Base-by-base conservation (phyloP, 768 basidiomycete genomes). In the Suillus subluteus region DNA sequence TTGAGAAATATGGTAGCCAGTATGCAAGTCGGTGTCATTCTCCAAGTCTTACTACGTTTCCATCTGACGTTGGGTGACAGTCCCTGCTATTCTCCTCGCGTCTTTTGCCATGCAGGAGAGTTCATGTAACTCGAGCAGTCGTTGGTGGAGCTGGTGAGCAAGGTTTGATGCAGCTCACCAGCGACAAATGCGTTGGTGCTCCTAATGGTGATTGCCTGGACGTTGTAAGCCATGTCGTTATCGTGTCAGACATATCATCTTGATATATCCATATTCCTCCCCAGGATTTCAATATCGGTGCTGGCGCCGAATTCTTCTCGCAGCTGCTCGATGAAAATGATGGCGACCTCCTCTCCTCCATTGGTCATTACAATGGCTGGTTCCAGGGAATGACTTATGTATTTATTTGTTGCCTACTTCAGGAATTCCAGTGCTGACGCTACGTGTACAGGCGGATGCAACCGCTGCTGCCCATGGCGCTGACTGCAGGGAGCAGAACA, bases 51-150 rank as follows among this genome's bases (percentile, higher is more conserved):
- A 16, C 30, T 38, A 26, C 52, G 56, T 66, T 67, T 38, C 54
- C 23, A 40, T 38, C 30, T 56, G 11, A 46, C n/a, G 37, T 21
- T 26, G 6, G 61, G 63, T 16, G 37, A 38, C 55, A 83, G 84
- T 95, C 38, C 91, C 91, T 32, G 75, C 92, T 9, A 92, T 95
- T 74, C 79, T 96, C 69, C 76, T 96, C 44, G 95, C 94, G 2
- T 84, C 94, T 0, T 90, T 97, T 70, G 94, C 94, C 40, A 90
- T 97, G 89, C 94, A 96, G 75, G 96, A 97, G 75, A 88, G 86
- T 40, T 81, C 81, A 46, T 97, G 95, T 82, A 88, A 90, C 69
- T 84, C 88, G 2, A 66, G 78, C 18, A 85, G n/a, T 84, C 7
- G 81, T 87, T 55, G 94, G 94, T 62, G 90, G 89, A 18, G 91